These are phyloP conservation scores for Epichloe brachyelytri DNA, from an alignment of 2,329 filamentous ascomycete species.

Conservation along the genomic window DNA sequence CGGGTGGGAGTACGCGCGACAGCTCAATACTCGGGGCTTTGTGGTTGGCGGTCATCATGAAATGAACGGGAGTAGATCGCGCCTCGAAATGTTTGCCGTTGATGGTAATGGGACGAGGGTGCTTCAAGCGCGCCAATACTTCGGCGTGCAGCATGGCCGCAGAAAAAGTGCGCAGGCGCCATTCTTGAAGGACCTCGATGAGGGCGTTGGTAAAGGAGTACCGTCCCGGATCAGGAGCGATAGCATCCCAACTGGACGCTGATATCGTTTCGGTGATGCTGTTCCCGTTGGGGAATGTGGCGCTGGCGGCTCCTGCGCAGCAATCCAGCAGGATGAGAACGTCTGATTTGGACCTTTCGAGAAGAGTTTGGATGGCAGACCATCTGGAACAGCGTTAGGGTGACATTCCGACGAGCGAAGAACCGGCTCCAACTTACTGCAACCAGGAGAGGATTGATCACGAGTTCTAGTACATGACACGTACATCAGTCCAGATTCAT, in stretches of 20 bases:
- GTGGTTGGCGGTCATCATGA: conserved; percentile 51
- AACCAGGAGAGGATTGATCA: conserved; percentile 38
- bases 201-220: conserved; percentile 48
- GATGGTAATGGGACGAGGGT: conserved; percentile 42
- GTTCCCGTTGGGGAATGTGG: conserved; percentile 43
- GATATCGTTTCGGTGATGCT: conserved; percentile 51
- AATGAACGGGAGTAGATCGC: conserved; percentile 46
- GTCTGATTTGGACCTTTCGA: conserved; percentile 44
- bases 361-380: conserved; percentile 46
- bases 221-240: conserved; percentile 44
- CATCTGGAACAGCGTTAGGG: conserved; percentile 24
- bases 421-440: conserved; percentile 26
- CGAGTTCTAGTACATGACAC: conserved; percentile 26
- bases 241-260: conserved; percentile 48
- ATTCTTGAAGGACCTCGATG: conserved; percentile 46
- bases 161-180: conserved; percentile 41
- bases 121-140: conserved; percentile 45
- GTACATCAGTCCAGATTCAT: not conserved
- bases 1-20: conserved; percentile 21
- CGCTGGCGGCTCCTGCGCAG: conserved; percentile 46
- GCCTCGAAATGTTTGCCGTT: conserved; percentile 46
- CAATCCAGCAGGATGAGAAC: conserved; percentile 46
- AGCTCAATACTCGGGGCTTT: conserved; percentile 46
- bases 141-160: conserved; percentile 50
- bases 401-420: not conserved